Conservation (phyloP, 202 grass and related monocot genomes). For the Saccharum hybrid region DNA sequence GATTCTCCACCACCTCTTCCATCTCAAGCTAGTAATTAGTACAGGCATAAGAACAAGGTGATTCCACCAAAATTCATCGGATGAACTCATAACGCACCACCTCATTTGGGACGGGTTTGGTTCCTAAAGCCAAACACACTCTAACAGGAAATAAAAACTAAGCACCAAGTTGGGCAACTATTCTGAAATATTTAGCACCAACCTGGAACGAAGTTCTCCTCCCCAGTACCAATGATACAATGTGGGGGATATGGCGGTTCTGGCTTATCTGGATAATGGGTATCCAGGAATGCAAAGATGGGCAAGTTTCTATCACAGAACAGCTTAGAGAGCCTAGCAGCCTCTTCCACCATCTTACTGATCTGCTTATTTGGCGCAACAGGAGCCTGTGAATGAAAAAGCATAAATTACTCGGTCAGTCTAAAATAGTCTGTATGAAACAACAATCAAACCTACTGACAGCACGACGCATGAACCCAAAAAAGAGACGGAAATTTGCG, state of each 20-base stretch:
- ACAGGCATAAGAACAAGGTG: too few relatives aligned
- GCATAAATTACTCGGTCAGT: neutral
- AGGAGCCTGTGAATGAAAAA: conserved; percentile 65
- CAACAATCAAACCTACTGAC: neutral
- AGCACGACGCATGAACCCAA: neutral
- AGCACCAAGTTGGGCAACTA: neutral
- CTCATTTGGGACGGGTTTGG: neutral
- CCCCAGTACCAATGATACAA: conserved; percentile 84
- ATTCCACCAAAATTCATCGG: too few relatives aligned
- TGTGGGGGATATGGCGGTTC: conserved; percentile 90
- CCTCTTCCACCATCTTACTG: conserved; percentile 82
- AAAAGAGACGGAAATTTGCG: neutral
- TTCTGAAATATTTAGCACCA: conserved; percentile 1
- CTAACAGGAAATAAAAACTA: neutral
- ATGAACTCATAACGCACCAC: neutral
- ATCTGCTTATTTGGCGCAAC: conserved; percentile 80
- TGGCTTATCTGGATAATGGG: conserved; percentile 76
- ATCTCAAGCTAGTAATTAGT: too few relatives aligned
- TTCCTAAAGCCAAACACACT: neutral
- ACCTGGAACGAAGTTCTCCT: conserved; percentile 96
- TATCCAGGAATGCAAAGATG: conserved; percentile 87
- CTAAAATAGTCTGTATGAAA: conserved; percentile 5
- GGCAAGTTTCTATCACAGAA: conserved; percentile 81
- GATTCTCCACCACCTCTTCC: too few relatives aligned
- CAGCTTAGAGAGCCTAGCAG: conserved; percentile 66